Percentiles rank a stretch among this genome's conserved stretches.
Conservation (phyloP, 495 filamentous ascomycete genomes). For the Talaromyces wortmannii region DNA sequence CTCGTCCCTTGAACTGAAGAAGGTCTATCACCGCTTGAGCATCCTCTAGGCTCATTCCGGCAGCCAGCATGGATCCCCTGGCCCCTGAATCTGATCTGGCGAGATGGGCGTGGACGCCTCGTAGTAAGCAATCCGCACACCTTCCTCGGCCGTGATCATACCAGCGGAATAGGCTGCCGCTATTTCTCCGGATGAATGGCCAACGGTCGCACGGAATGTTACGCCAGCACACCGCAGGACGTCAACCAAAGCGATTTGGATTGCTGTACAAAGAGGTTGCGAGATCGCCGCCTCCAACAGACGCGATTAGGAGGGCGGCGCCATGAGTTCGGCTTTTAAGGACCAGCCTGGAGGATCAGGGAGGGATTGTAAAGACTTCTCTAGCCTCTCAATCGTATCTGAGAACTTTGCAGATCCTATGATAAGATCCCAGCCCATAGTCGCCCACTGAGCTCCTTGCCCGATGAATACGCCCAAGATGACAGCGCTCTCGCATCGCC, state of each 20-base stretch:
- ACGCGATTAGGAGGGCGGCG: not conserved
- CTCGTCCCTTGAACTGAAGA: conserved; percentile 6
- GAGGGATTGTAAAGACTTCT: conserved; percentile 6
- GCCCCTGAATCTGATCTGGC: not conserved
- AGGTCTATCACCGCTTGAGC: conserved; percentile 13
- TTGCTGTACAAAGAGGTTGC: conserved; percentile 20
- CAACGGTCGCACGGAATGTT: conserved; percentile 32
- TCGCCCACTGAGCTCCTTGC: conserved; percentile 18
- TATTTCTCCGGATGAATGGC: conserved; percentile 60
- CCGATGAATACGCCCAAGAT: conserved; percentile 16
- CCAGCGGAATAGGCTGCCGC: conserved; percentile 49
- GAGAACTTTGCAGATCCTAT: not conserved
- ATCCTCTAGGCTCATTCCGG: conserved; percentile 1
- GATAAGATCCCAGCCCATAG: conserved; percentile 11
- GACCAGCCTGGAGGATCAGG: conserved; percentile 5
- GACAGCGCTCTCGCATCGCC: no score
- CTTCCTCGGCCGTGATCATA: conserved; percentile 30
- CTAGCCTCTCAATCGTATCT: conserved; percentile 4
- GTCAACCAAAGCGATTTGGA: no score
- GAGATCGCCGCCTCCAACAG: not conserved
- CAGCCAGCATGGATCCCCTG: conserved; percentile 24
- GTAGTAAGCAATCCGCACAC: conserved; percentile 39
- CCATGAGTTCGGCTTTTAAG: not conserved
- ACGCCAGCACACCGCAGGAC: conserved; percentile 27
- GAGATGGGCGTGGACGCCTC: conserved; percentile 34